Percentiles rank a stretch among this genome's conserved stretches.
phyloP scores from a whole-genome alignment of 208 protist genomes.

The Leptomonas seymouri region DNA sequence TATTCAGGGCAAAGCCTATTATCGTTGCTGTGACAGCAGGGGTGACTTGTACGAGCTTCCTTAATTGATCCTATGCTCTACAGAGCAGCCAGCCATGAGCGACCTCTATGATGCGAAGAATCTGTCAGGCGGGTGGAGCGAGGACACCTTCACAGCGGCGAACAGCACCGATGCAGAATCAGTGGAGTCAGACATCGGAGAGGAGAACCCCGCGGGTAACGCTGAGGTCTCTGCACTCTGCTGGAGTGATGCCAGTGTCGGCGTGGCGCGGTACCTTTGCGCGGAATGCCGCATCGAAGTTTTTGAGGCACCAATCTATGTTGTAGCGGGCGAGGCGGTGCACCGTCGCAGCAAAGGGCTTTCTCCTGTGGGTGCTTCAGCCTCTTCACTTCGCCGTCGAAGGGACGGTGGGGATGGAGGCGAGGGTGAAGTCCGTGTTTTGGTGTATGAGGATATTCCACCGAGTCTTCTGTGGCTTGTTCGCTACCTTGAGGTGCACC shows the following conservation, averaged over 20 bases:
- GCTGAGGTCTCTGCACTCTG: constrained; percentile 27
- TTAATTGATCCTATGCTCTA: too few species aligned
- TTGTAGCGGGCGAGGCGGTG: constrained; percentile 31
- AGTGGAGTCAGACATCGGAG: not conserved
- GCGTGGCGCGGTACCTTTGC: constrained; percentile 45
- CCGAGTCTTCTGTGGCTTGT: constrained; percentile 54
- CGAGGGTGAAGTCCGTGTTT: constrained; percentile 27
- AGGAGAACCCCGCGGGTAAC: not conserved
- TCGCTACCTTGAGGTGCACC: constrained; percentile 45
- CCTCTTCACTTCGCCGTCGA: not conserved
- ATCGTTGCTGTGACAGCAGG: not conserved
- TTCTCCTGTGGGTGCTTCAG: not conserved
- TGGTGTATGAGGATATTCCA: constrained; percentile 43
- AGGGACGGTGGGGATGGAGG: not conserved
- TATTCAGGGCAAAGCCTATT: not conserved
- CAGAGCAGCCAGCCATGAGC: not conserved
- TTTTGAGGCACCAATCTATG: constrained; percentile 46
- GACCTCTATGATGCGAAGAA: not conserved
- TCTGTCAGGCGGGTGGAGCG: not conserved
- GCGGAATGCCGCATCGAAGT: constrained; percentile 51
- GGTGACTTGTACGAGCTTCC: too few species aligned
- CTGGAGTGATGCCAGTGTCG: constrained; percentile 32
- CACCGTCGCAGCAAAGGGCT: not conserved
- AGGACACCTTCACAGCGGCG: not conserved
- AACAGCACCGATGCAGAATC: not conserved